Conservation (phyloP, 2,329 filamentous ascomycete species). For the Neonectria hederae region DNA sequence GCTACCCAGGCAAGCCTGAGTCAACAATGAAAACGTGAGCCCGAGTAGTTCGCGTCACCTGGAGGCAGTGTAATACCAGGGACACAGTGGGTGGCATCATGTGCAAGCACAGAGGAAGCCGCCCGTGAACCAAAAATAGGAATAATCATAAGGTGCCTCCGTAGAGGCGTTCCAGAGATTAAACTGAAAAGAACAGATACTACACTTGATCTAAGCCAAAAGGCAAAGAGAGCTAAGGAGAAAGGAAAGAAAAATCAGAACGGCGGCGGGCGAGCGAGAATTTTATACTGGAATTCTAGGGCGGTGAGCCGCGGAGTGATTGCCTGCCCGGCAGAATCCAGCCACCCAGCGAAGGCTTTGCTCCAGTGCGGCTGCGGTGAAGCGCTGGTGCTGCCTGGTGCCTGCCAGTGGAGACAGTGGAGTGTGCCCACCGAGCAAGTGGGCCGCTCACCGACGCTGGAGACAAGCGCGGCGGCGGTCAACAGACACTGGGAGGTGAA, state of each 20-base stretch:
- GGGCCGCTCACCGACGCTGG: background rate
- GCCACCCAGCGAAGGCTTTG: slow-evolving; percentile 8
- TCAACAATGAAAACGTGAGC: slow-evolving; percentile 51
- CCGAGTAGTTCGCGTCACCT: slow-evolving; percentile 52
- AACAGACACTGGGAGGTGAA: background rate
- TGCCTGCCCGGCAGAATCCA: slow-evolving; percentile 32
- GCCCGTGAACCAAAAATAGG: slow-evolving; percentile 64
- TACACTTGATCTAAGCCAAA: slow-evolving; percentile 91
- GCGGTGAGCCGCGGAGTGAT: slow-evolving; percentile 32
- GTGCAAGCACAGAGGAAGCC: slow-evolving; percentile 54
- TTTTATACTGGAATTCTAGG: slow-evolving; percentile 41
- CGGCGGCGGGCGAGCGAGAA: slow-evolving; percentile 14
- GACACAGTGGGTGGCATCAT: slow-evolving; percentile 53
- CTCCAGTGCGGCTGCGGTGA: slow-evolving; percentile 5
- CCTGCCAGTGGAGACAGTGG: background rate
- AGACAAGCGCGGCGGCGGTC: background rate
- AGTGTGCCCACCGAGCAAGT: slow-evolving; percentile 14
- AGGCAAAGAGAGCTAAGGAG: slow-evolving; percentile 57
- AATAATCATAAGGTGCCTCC: slow-evolving; percentile 80
- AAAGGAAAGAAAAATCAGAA: slow-evolving; percentile 44
- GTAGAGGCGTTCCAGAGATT: slow-evolving; percentile 87
- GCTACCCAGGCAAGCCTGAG: slow-evolving; percentile 49
- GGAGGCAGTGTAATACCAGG: slow-evolving; percentile 58
- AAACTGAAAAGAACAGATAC: slow-evolving; percentile 98
- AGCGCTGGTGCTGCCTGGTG: slow-evolving; percentile 2